Conservation (phyloP, 805 yeast species). For the Teunomyces aglyptinius region DNA sequence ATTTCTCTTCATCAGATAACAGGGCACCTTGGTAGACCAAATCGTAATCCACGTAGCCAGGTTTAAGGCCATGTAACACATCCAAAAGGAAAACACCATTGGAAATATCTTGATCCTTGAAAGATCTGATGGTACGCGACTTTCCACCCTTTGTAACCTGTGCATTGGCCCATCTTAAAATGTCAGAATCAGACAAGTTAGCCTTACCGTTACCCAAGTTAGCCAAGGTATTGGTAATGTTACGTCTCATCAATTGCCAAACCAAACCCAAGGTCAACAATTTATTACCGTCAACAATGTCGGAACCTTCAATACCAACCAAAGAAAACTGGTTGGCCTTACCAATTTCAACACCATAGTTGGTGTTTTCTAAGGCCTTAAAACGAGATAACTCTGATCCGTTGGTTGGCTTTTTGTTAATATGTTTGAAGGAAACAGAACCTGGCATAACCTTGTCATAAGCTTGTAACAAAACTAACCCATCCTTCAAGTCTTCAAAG, state of each 20-base stretch:
- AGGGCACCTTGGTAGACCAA: slow-evolving; percentile 77
- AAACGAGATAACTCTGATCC: slow-evolving; percentile 82
- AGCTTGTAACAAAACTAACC: slow-evolving; percentile 84
- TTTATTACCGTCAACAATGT: slow-evolving; percentile 90
- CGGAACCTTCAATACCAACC: slow-evolving; percentile 98
- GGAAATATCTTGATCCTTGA: slow-evolving; percentile 76
- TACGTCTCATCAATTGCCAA: slow-evolving; percentile 98
- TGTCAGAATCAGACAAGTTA: slow-evolving; percentile 71
- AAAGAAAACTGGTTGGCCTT: slow-evolving; percentile 88
- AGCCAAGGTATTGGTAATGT: slow-evolving; percentile 80
- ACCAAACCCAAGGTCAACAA: slow-evolving; percentile 87
- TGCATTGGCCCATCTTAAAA: slow-evolving; percentile 90
- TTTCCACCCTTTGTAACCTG: slow-evolving; percentile 86
- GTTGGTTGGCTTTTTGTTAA: slow-evolving; percentile 77
- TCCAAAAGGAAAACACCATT: slow-evolving; percentile 83
- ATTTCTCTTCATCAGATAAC: slow-evolving; percentile 68
- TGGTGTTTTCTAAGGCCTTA: slow-evolving; percentile 96
- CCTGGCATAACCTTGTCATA: slow-evolving; percentile 96
- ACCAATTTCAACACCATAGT: slow-evolving; percentile 96
- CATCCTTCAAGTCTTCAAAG: slow-evolving; percentile 94
- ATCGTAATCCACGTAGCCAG: slow-evolving; percentile 96
- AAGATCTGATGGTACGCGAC: slow-evolving; percentile 67
- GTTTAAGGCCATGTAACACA: slow-evolving; percentile 88
- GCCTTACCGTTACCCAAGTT: slow-evolving; percentile 68
- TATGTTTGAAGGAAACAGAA: slow-evolving; percentile 70